Evolutionary conservation across 2,329 filamentous ascomycete species (phyloP).

Genomic region (Pseudonectria buxi): DNA sequence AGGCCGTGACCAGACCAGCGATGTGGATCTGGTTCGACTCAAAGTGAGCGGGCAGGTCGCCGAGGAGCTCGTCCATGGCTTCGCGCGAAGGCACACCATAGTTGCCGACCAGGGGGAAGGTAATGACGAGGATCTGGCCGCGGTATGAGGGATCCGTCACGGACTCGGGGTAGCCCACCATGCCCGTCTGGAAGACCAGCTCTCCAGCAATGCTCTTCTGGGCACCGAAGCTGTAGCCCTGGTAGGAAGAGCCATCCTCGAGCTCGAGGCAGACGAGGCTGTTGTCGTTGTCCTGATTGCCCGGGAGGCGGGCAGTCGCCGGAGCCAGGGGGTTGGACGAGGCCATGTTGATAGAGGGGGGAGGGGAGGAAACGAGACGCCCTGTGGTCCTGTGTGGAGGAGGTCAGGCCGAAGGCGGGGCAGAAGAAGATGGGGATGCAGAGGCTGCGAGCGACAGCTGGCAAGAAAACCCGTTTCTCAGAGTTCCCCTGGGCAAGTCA

Average conservation of each 20-base stretch:
- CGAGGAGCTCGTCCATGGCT: slow-evolving; percentile 74
- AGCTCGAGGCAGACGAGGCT: slow-evolving; percentile 81
- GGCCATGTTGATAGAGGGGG: slow-evolving; percentile 22
- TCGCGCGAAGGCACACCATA: slow-evolving; percentile 92
- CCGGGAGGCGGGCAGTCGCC: slow-evolving; percentile 53
- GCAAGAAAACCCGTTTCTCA: slow-evolving; percentile 33
- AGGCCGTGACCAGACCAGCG: slow-evolving; percentile 81
- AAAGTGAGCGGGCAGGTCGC: slow-evolving; percentile 84
- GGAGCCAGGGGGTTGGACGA: slow-evolving; percentile 38
- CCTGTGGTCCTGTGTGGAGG: too few species aligned
- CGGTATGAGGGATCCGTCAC: slow-evolving; percentile 83
- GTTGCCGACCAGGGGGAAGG: slow-evolving; percentile 92
- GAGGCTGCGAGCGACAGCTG: slow-evolving; percentile 27
- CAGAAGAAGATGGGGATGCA: slow-evolving; percentile 21
- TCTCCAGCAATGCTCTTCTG: slow-evolving; percentile 92
- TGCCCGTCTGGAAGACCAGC: slow-evolving; percentile 98
- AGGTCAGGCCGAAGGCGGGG: slow-evolving; percentile 20
- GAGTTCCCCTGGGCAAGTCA: slow-evolving; percentile 30
- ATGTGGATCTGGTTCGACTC: slow-evolving; percentile 91
- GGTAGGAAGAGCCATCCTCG: slow-evolving; percentile 82
- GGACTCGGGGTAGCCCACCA: slow-evolving; percentile 97
- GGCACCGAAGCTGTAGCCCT: slow-evolving; percentile 94
- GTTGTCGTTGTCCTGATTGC: slow-evolving; percentile 45
- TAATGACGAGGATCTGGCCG: slow-evolving; percentile 92
- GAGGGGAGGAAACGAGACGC: too few species aligned